These are phyloP conservation scores for Arthromyces matolae DNA, from an alignment of 768 basidiomycete species.

Conservation along the genomic window DNA sequence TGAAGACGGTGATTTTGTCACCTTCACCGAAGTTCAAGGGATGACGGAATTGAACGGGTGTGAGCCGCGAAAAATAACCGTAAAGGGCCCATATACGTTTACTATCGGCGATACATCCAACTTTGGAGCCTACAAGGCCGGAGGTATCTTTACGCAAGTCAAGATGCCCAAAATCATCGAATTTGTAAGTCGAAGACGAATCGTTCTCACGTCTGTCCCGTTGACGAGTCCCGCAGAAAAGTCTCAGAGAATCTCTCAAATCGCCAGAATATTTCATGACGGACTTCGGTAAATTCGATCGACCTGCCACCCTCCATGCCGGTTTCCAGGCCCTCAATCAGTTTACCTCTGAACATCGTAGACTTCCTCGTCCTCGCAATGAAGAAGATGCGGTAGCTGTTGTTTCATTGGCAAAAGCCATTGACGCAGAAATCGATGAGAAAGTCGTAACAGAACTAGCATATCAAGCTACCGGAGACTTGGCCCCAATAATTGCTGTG, in stretches of 20 bases:
- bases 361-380: slow-evolving; percentile 81
- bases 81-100: slow-evolving; percentile 98
- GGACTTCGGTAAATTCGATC: slow-evolving; percentile 96
- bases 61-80: slow-evolving; percentile 86
- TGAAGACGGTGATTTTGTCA: slow-evolving; percentile 98
- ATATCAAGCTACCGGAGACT: slow-evolving; percentile 87
- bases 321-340: slow-evolving; percentile 92
- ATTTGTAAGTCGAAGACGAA: slow-evolving; percentile 62
- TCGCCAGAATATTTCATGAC: slow-evolving; percentile 88
- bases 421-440: slow-evolving; percentile 75
- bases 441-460: slow-evolving; percentile 80
- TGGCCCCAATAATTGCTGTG: slow-evolving; percentile 88
- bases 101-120: slow-evolving; percentile 87
- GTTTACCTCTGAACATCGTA: slow-evolving; percentile 60
- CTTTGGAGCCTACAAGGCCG: slow-evolving; percentile 72
- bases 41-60: slow-evolving; percentile 90
- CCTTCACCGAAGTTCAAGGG: slow-evolving; percentile 93
- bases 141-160: slow-evolving; percentile 96
- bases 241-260: slow-evolving; percentile 79
- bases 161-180: slow-evolving; percentile 97
- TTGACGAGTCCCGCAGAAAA: slow-evolving; percentile 61
- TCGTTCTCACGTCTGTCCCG: not conserved
- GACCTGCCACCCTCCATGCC: slow-evolving; percentile 83
- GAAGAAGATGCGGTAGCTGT: slow-evolving; percentile 70
- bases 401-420: slow-evolving; percentile 73